Evolutionary conservation across 495 filamentous ascomycete genomes (phyloP).

Genomic region (Neurospora sp.): DNA sequence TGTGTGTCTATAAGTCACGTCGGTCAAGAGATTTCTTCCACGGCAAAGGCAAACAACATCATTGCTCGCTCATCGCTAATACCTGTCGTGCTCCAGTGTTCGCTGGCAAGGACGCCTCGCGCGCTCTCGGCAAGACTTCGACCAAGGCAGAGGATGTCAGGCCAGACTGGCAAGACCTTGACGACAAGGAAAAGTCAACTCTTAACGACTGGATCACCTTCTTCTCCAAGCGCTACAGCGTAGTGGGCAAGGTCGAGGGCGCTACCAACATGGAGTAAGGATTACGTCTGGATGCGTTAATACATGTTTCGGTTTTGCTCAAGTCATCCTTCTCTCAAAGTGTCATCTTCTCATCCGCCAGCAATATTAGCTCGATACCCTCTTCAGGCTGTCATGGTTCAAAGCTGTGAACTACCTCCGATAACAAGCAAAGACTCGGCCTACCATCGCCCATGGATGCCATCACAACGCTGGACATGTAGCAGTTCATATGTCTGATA

Average conservation of each 20-base stretch:
- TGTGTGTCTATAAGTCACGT: not conserved
- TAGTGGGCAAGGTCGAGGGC: conserved; percentile 69
- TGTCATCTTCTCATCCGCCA: not conserved
- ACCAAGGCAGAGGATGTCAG: conserved; percentile 75
- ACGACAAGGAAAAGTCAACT: conserved; percentile 75
- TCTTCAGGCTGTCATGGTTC: not conserved
- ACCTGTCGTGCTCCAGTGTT: conserved; percentile 52
- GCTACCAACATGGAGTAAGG: conserved; percentile 36
- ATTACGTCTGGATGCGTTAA: not conserved
- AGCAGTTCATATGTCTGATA: not conserved
- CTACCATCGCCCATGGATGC: not conserved
- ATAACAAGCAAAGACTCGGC: not conserved
- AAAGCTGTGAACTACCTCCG: not conserved
- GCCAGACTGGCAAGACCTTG: conserved; percentile 75
- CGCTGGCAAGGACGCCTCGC: conserved; percentile 86
- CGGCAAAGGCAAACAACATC: not conserved
- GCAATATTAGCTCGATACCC: not conserved
- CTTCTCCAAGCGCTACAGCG: conserved; percentile 91
- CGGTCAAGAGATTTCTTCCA: not conserved
- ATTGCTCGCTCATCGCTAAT: not conserved
- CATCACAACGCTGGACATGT: not conserved
- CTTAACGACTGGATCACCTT: conserved; percentile 90
- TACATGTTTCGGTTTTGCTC: not conserved
- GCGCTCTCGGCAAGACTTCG: conserved; percentile 76
- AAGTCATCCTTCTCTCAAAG: not conserved